A percentile compares a stretch with the other conserved stretches of the same genome.
Evolutionary conservation across 2,329 filamentous ascomycete genomes (phyloP).

Genomic region (Teratosphaeria gauchensis): DNA sequence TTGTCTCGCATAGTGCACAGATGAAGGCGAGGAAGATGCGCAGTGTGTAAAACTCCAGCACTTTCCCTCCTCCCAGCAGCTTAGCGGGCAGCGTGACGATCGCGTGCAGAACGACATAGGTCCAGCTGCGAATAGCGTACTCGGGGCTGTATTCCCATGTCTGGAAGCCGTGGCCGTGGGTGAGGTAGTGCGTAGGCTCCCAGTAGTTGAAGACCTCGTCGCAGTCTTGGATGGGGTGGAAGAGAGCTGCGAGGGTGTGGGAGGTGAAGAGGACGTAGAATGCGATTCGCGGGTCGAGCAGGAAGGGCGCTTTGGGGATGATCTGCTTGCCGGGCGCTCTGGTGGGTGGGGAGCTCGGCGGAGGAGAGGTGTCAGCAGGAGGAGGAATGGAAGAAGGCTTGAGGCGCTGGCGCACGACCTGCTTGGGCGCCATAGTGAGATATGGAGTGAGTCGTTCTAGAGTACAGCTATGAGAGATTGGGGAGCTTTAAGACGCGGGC

Average conservation of each 20-base stretch:
- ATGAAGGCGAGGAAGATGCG: slow-evolving; percentile 63
- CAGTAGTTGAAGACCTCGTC: slow-evolving; percentile 99
- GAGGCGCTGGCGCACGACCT: slow-evolving; percentile 5
- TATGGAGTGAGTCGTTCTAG: not conserved
- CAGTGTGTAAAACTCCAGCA: slow-evolving; percentile 74
- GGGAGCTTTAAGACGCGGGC: not conserved
- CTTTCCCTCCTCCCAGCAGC: slow-evolving; percentile 40
- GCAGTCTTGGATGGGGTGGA: slow-evolving; percentile 90
- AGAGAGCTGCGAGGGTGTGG: slow-evolving; percentile 66
- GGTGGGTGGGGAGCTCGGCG: not conserved
- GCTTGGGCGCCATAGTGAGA: not conserved
- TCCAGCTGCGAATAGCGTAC: slow-evolving; percentile 91
- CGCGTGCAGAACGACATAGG: slow-evolving; percentile 76
- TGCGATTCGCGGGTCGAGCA: slow-evolving; percentile 55
- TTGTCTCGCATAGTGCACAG: slow-evolving; percentile 73
- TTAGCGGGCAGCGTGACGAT: slow-evolving; percentile 57
- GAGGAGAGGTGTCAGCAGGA: not conserved
- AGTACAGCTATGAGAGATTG: not conserved
- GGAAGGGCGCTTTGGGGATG: slow-evolving; percentile 7
- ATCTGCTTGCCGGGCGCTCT: not conserved
- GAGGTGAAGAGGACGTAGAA: slow-evolving; percentile 73
- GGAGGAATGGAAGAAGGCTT: not conserved
- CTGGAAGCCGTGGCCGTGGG: slow-evolving; percentile 84
- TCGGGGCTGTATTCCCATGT: slow-evolving; percentile 98
- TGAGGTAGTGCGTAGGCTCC: slow-evolving; percentile 92